Base-by-base conservation (phyloP, 2,329 filamentous ascomycete species). In the Ophiostoma triangulosporum region DNA sequence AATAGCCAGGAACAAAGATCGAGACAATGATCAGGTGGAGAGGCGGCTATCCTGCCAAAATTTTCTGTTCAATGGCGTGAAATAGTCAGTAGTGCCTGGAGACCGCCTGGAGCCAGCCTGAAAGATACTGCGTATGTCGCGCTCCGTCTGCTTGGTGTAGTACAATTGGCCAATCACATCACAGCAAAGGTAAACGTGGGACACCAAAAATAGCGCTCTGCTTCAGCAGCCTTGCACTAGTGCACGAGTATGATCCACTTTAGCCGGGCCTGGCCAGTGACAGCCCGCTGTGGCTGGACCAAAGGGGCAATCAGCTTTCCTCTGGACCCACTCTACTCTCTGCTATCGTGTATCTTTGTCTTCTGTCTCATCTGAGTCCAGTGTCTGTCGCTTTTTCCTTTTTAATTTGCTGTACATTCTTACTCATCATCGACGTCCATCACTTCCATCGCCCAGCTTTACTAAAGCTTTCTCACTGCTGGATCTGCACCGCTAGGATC, bases 101-200 rank as follows among this genome's bases (percentile, higher is more conserved):
- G 35, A n/a, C 33, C 14, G 33, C 33, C n/a, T 35, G 33, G 33
- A 22, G 35, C 35, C 17, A 17, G 35, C 35, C 38, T 43, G 20
- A 11, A 7, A 35, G 24, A 43, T 14, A 24, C 17, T 22, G 7
- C 36, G 38, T 24, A 40, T 31, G n/a, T n/a, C n/a, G n/a, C n/a
- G n/a, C n/a, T n/a, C n/a, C n/a, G n/a, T n/a, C 24, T 46, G 15
- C 24, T 20, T 15, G 14, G 14, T 29, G 3, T 9, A 6, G 24
- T 11, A n/a, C 20, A 9, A 54, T 52, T 52, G 50, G 35, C 52
- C 55, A 54, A 56, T 56, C 52, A 56, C 35, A 54, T 33, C 17
- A 14, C 1, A 2, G 2, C 8, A 6, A 3, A 4, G 2, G 24
- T 27, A 24, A 56, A 56, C 55, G 55, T 56, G 55, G 43, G 24